These are phyloP conservation scores for Haberlea rhodopensis DNA, from an alignment of 257 asterid genomes.

Conservation along the genomic window DNA sequence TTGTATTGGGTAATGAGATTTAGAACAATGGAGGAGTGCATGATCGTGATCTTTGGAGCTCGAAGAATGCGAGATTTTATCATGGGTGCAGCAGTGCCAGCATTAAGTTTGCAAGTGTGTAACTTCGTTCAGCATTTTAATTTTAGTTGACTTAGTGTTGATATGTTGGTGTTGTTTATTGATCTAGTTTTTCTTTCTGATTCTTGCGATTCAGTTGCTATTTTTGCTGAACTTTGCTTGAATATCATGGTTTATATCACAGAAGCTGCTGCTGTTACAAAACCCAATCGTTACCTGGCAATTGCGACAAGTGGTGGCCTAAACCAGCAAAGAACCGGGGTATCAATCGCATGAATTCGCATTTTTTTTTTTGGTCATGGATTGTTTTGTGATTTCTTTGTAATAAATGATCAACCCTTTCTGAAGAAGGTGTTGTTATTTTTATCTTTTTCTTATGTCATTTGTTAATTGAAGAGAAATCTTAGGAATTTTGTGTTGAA, in stretches of 20 bases:
- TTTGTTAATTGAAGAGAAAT: neutral
- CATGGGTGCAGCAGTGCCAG: too few species aligned
- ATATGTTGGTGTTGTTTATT: slow-evolving; percentile 19
- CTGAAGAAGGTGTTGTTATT: slow-evolving; percentile 1
- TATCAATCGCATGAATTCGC: slow-evolving; percentile 26
- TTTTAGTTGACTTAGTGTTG: too few species aligned
- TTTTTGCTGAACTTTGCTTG: slow-evolving; percentile 7
- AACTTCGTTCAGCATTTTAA: slow-evolving; percentile 18
- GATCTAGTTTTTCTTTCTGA: slow-evolving; percentile 9
- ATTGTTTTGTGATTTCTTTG: slow-evolving; percentile 14
- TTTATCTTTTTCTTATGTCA: slow-evolving; percentile 5
- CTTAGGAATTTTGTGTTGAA: neutral
- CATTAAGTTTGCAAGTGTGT: slow-evolving; percentile 65
- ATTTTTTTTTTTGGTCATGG: neutral
- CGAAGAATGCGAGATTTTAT: slow-evolving; percentile 58
- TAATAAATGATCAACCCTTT: slow-evolving; percentile 11
- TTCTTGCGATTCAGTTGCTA: slow-evolving; percentile 13
- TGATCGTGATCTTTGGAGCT: slow-evolving; percentile 77
- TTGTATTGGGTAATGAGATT: slow-evolving; percentile 41
- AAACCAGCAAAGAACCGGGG: too few species aligned
- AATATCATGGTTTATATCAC: slow-evolving; percentile 27
- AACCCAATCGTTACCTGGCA: slow-evolving; percentile 62
- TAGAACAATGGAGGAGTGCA: slow-evolving; percentile 52
- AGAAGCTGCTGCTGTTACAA: slow-evolving; percentile 61
- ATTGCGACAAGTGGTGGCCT: too few species aligned